Evolutionary conservation across 2,329 filamentous ascomycete genomes (phyloP).

Genomic region (Fusarium subglutinans): DNA sequence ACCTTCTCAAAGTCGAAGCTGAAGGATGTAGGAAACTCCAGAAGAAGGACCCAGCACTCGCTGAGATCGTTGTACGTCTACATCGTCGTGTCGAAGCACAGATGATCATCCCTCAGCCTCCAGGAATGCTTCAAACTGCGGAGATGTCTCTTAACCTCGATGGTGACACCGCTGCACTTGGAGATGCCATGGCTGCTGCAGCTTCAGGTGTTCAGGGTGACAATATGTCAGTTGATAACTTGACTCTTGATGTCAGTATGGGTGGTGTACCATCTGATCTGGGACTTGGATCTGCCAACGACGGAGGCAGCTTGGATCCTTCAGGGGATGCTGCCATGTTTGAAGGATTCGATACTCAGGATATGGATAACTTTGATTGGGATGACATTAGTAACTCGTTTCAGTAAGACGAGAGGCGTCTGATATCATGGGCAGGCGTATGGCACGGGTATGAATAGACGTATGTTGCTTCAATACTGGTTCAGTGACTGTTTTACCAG

Average conservation of each 20-base stretch:
- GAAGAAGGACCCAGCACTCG: slow-evolving; percentile 63
- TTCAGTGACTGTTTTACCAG: not conserved
- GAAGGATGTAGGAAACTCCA: slow-evolving; percentile 67
- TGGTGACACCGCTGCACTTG: slow-evolving; percentile 50
- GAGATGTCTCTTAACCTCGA: slow-evolving; percentile 54
- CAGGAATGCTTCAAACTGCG: slow-evolving; percentile 53
- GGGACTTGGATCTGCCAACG: slow-evolving; percentile 49
- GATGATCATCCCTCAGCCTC: slow-evolving; percentile 57
- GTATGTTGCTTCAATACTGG: not conserved
- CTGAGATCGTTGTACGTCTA: slow-evolving; percentile 70
- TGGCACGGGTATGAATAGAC: slow-evolving; percentile 4
- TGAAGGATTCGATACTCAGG: slow-evolving; percentile 48
- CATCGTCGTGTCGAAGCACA: slow-evolving; percentile 73
- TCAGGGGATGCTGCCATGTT: slow-evolving; percentile 53
- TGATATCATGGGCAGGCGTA: slow-evolving; percentile 1
- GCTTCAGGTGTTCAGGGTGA: slow-evolving; percentile 53
- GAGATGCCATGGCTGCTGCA: slow-evolving; percentile 55
- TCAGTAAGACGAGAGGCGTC: not conserved
- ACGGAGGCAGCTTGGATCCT: slow-evolving; percentile 45
- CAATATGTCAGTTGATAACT: slow-evolving; percentile 51
- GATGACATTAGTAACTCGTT: slow-evolving; percentile 11
- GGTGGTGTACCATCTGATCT: slow-evolving; percentile 50
- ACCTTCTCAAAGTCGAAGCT: slow-evolving; percentile 66
- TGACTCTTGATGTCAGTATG: slow-evolving; percentile 60
- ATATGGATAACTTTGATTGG: slow-evolving; percentile 49